Base-by-base conservation (phyloP, 73 alveolate species). In the Urostyla sp. region DNA sequence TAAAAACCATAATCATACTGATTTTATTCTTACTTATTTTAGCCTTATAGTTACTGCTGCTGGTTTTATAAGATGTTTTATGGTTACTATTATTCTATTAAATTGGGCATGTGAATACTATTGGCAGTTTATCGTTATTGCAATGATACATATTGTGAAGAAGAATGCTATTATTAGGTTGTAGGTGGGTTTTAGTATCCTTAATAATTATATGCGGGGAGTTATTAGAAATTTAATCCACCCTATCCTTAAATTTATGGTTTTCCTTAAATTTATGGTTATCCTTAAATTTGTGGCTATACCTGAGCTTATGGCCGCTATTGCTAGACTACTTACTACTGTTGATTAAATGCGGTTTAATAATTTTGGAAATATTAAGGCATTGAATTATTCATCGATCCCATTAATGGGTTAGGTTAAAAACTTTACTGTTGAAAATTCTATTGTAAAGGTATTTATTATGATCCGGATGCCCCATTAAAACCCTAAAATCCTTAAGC, bases 371-470 rank as follows among this genome's bases (percentile, higher is more conserved):
- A 34, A 34, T 52, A 40, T 24, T 58, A 58, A 18, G 52, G 54
- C 6, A 30, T 24, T 4, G 27, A 23, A 20, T 7, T 4, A 54
- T 24, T 16, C 5, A 55, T 52, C 54, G 31, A 58, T 40, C 15
- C 20, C 51, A 40, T 40, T 40, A 11, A 40, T 40, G 10, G 15
- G 15, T 40, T 40, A 40, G 51, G 51, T 40, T 15, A 10, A 10
- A 40, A 11, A 7, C 37, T 35, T 15, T 58, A 24, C 50, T 63
- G 44, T 13, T 63, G 37, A 4, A 43, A 20, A 21, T 63, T 21
- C 60, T 43, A 27, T 45, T 63, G 44, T 23, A 43, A 31, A 11
- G 79, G 79, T 16, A 63, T 27, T 2, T 8, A 11, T 40, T 63
- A 37, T 15, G n/a, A 27, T 20, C 72, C 72, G 11, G 40, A 46